A percentile compares a stretch with the other conserved stretches of the same genome.
Evolutionary conservation across 1,284 basidiomycete genomes (phyloP).

Genomic region (Rhodotorula sp.): DNA sequence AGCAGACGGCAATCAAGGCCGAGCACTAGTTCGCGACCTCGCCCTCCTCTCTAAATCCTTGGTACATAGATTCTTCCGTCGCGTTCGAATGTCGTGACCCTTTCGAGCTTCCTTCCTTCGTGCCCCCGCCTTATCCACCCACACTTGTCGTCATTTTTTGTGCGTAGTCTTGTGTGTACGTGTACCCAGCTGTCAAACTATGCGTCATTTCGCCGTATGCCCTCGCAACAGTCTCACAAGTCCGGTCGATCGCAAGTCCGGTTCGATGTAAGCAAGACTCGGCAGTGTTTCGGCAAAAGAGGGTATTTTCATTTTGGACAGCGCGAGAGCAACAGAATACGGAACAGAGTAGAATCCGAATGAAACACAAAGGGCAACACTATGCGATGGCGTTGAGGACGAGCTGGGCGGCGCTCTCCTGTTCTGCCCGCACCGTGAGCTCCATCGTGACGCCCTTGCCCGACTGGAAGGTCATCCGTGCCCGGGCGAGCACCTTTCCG

Average conservation of each 20-base stretch:
- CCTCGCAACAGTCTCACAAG: no score
- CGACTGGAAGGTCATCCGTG: constrained; percentile 90
- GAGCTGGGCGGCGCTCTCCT: constrained; percentile 77
- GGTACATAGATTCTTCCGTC: not conserved
- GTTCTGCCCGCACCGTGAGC: constrained; percentile 87
- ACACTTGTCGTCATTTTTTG: no score
- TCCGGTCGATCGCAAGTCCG: no score
- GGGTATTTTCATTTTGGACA: not conserved
- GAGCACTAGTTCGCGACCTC: not conserved
- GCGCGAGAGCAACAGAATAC: not conserved
- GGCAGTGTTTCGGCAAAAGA: not conserved
- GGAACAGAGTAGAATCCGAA: not conserved
- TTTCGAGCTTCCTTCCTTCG: not conserved
- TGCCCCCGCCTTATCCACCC: not conserved
- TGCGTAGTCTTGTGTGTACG: not conserved
- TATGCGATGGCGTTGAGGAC: constrained; percentile 79
- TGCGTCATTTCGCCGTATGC: no score
- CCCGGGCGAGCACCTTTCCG: constrained; percentile 88
- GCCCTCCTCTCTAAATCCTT: not conserved
- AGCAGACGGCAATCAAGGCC: constrained; percentile 7
- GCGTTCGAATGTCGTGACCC: not conserved
- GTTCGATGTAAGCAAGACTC: no score
- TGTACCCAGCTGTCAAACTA: not conserved
- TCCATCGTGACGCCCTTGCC: constrained; percentile 95
- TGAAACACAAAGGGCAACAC: not conserved